Evolutionary conservation across 73 alveolate genomes (phyloP), one percentile per base, ranked within the genome.

Genomic region (Breviolum minutum): DNA sequence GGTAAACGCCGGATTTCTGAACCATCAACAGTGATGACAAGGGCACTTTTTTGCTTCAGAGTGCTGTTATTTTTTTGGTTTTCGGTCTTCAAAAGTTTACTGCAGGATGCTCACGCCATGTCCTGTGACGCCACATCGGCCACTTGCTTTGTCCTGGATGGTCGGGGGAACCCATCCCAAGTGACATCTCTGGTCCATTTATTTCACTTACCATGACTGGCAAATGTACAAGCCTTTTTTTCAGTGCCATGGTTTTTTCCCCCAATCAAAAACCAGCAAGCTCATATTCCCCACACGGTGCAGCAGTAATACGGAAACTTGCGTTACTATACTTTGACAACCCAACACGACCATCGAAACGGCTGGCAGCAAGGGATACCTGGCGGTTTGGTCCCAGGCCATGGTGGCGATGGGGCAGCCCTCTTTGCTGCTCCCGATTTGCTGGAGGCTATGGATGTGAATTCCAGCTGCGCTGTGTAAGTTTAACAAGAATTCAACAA

Each of bases 81-180:
- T 2, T 13, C 27, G 14, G 6, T 77, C 48, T 16, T 48, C 24
- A 22, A 10, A 48, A 30, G 63, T 68, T 68, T 48, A n/a, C 54
- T 17, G 92, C 63, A 90, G 96, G 96, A 90, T 60, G 96, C 96
- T n/a, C 96, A 90, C 26, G 96, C 96, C 74, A 71, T 90, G 96
- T 87, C 32, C 96, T 90, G 96, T 11, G 87, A 71, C 10, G 88
- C 63, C 76, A 22, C 88, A 8, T 61, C 74, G 12, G 96, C 96
- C 62, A 22, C 96, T 54, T 90, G 96, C 22, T 90, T 90, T 63
- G 96, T 90, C 24, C 63, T 90, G 64, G 96, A 90, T 14, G 96
- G 96, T 30, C 92, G 73, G 83, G 83, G 10, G 83, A 24, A 40
- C 54, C 54, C 54, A 40, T 40, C 54, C 54, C 54, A 40, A 40